Percentiles rank a stretch among this genome's conserved stretches.
phyloP scores from a whole-genome alignment of 371 early-diverging fungal genomes.

The Mortierella sp. region DNA sequence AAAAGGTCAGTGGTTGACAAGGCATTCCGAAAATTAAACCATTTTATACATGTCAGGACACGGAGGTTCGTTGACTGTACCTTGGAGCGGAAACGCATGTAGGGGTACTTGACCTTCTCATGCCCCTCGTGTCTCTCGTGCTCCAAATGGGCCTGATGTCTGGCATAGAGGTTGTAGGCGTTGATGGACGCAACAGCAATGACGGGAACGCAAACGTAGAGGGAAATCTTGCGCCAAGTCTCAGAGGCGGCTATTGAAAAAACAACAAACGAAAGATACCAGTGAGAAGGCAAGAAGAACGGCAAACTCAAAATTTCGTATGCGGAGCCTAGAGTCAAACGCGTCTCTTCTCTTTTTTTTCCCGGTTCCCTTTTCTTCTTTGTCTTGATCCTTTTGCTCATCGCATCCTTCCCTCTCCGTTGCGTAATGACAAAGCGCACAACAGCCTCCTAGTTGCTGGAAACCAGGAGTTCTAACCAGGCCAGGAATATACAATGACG shows the following conservation, averaged over 20 bases:
- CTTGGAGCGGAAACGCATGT: constrained; percentile 50
- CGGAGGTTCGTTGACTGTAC: constrained; percentile 19
- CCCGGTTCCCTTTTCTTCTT: neutral
- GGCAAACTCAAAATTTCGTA: neutral
- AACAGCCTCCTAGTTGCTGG: too few species aligned
- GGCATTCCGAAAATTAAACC: too few species aligned
- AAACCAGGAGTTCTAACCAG: neutral
- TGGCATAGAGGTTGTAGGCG: constrained; percentile 40
- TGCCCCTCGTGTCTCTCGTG: constrained; percentile 42
- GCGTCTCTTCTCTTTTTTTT: neutral
- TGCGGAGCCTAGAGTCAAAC: neutral
- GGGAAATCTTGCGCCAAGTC: constrained; percentile 55
- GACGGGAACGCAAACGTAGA: constrained; percentile 43
- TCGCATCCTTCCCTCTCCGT: neutral
- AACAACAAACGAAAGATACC: neutral
- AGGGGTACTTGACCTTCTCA: constrained; percentile 44
- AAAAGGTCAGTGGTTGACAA: neutral
- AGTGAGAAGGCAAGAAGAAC: neutral
- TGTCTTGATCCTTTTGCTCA: neutral
- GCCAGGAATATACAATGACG: neutral
- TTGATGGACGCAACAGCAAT: constrained; percentile 37
- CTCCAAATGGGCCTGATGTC: constrained; percentile 43
- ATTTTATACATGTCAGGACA: neutral
- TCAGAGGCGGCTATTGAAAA: constrained; percentile 31
- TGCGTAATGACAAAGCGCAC: neutral